A percentile compares a stretch with the other conserved stretches of the same genome.
Evolutionary conservation across 2,329 filamentous ascomycete genomes (phyloP).

Genomic region (Elsinoe arachidis): DNA sequence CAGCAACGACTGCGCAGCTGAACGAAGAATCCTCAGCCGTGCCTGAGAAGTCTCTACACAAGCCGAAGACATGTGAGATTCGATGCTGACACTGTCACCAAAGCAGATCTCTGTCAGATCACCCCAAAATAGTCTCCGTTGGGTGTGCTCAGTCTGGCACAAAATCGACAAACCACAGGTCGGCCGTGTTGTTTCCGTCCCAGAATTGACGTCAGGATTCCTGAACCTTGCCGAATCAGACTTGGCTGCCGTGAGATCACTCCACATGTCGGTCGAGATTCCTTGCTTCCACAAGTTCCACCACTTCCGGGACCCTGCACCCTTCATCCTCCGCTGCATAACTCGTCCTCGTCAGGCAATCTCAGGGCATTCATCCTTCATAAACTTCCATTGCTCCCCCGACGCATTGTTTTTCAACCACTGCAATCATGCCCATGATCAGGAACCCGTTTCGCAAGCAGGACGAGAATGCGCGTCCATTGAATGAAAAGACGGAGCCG

Average conservation of each 20-base stretch:
- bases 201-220: conserved; percentile 1
- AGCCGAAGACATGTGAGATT: too few species aligned
- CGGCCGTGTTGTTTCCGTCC: background rate
- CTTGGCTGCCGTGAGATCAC: background rate
- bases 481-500: conserved; percentile 23
- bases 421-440: conserved; percentile 28
- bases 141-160: background rate
- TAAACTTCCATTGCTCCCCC: background rate
- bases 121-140: background rate
- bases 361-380: background rate
- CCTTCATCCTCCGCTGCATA: background rate
- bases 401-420: background rate
- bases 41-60: background rate
- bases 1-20: background rate
- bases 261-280: background rate
- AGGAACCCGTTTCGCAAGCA: conserved; percentile 32
- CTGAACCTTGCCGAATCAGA: background rate
- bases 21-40: background rate
- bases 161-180: background rate
- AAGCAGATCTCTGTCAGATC: background rate
- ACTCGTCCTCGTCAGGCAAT: conserved; percentile 1
- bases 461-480: conserved; percentile 28
- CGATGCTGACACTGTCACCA: too few species aligned
- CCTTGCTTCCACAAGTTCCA: too few species aligned
- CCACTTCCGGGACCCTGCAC: background rate